Evolutionary conservation across 192 early-diverging fungal genomes (phyloP).

Genomic region (Gigaspora rosea): DNA sequence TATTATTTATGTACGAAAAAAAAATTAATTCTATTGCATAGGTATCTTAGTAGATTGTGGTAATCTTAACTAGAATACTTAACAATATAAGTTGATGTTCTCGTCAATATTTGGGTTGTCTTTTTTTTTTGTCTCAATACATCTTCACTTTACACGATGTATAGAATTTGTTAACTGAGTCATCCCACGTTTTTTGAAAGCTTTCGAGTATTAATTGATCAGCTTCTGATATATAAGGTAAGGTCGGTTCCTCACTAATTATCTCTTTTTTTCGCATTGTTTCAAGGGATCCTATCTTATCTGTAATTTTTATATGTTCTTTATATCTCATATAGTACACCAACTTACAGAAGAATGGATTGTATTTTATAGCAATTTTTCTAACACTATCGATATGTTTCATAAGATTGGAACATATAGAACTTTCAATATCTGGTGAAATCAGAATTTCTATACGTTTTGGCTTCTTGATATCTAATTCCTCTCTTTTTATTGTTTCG

Average conservation of each 20-base stretch:
- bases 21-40: too few species aligned
- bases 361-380: constrained; percentile 9
- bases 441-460: constrained; percentile 4
- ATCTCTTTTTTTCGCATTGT: constrained; percentile 19
- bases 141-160: constrained; percentile 10
- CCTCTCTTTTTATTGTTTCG: constrained; percentile 3
- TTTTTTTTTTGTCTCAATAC: too few species aligned
- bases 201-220: constrained; percentile 12
- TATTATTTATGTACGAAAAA: too few species aligned
- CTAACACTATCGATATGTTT: background rate
- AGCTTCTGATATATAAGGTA: constrained; percentile 17
- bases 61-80: too few species aligned
- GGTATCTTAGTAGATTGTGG: too few species aligned
- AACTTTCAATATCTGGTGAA: background rate
- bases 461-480: background rate
- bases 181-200: constrained; percentile 4
- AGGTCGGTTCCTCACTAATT: constrained; percentile 1
- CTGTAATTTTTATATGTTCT: constrained; percentile 20
- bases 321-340: constrained; percentile 27
- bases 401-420: background rate
- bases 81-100: too few species aligned
- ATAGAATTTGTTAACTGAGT: constrained; percentile 1
- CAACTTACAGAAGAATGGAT: constrained; percentile 13
- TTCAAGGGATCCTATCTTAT: background rate
- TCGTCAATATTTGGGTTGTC: too few species aligned